Base-by-base conservation (phyloP, 2,329 filamentous ascomycete genomes). In the Fusarium temperatum region DNA sequence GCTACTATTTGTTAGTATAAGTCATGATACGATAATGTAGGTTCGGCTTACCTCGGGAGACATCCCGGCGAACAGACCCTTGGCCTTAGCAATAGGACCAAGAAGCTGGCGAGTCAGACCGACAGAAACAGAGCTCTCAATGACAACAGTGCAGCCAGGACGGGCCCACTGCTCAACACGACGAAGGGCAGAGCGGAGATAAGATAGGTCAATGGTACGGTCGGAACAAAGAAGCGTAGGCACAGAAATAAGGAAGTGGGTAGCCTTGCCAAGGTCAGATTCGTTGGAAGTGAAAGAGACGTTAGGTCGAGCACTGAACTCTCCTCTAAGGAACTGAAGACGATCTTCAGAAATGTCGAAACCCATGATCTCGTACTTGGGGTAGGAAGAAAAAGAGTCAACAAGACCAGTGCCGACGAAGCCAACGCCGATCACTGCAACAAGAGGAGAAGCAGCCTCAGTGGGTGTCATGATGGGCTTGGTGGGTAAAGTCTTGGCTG, bases 31-130 rank as follows among this genome's bases (percentile, higher is more conserved):
- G 12, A 24, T 6, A 17, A 1, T 12, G 5, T 24, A 1, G 12
- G 1, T 4, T 30, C 8, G 20, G 48, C 74, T 62, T 65, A 78
- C 76, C 68, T 78, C 85, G 4, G 85, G 86, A 6, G 85, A 87
- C 85, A 88, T 87, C 47, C 86, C 85, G 6, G 81, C 84, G 41
- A 82, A 83, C 56, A 87, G 83, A 13, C 84, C 81, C n/a, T 78
- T 81, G 17, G 78, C 70, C 30, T 80, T 67, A 6, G 84, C 85
- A 51, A 88, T 77, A 4, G 85, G 84, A 0, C 83, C 84, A 15
- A 89, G 83, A 3, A 89, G 81, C 24, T 83, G 66, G n/a, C 87
- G 81, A 2, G 87, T 89, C 83, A 87, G 87, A n/a, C 87, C 87
- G 20, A 89, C 84, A 18, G 86, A 84, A 22, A 89, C 87, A 6